Conservation (phyloP, 176 grass and related monocot species). For the Lolium multiflorum region DNA sequence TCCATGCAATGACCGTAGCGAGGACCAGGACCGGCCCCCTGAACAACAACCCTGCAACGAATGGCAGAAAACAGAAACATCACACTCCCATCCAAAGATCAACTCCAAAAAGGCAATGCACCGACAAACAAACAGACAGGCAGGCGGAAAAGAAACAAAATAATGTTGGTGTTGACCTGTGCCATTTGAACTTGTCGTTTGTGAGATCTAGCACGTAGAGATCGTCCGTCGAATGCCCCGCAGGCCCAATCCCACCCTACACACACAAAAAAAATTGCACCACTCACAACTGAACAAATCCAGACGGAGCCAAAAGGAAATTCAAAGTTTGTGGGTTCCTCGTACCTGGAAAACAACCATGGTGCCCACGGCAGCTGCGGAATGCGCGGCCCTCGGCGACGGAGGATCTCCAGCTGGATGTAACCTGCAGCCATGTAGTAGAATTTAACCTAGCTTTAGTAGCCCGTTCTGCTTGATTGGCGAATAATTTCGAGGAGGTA, state of each 20-base stretch:
- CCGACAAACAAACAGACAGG: constrained; percentile 4
- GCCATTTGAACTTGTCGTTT: constrained; percentile 99
- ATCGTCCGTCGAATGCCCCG: constrained; percentile 97
- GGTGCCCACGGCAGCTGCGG: constrained; percentile 82
- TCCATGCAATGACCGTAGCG: constrained; percentile 98
- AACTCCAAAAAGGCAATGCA: constrained; percentile 13
- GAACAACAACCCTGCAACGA: constrained; percentile 79
- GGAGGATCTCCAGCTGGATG: constrained; percentile 85
- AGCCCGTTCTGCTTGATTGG: neutral
- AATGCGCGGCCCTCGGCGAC: constrained; percentile 87
- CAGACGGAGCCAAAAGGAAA: constrained; percentile 18
- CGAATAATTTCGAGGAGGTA: constrained; percentile 6
- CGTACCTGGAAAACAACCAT: constrained; percentile 99
- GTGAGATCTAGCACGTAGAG: constrained; percentile 97
- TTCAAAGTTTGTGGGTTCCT: constrained; percentile 12
- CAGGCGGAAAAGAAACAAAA: constrained; percentile 16
- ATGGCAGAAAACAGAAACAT: constrained; percentile 31
- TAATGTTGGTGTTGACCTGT: constrained; percentile 61
- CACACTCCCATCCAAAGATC: constrained; percentile 35
- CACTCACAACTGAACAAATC: constrained; percentile 27
- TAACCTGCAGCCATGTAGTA: constrained; percentile 43
- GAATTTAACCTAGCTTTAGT: constrained; percentile 5
- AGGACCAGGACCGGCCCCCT: constrained; percentile 90
- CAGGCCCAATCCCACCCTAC: constrained; percentile 95
- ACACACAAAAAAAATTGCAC: constrained; percentile 3